These are phyloP conservation scores for Hamamelis virginiana DNA, from an alignment of 164 flowering plant genomes.

Conservation along the genomic window DNA sequence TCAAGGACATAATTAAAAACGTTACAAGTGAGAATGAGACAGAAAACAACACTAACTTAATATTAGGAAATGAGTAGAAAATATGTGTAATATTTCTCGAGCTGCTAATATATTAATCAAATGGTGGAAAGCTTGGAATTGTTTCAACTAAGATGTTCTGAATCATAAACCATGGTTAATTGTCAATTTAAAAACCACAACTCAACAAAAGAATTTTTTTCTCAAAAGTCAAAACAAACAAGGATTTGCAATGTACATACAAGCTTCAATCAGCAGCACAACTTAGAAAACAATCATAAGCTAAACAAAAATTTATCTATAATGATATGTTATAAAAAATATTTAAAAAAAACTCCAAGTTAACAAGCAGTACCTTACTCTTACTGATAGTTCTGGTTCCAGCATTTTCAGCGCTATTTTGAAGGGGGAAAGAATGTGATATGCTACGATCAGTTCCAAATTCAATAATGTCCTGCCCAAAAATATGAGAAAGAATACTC, in stretches of 20 bases:
- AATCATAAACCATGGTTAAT: too few relatives aligned
- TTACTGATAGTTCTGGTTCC: slow-evolving; percentile 42
- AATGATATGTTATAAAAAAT: neutral
- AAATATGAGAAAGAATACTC: slow-evolving; percentile 62
- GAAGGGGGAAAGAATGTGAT: slow-evolving; percentile 20
- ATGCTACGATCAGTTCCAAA: slow-evolving; percentile 23
- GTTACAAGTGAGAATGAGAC: too few relatives aligned
- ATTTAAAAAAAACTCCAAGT: neutral
- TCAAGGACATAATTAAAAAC: too few relatives aligned
- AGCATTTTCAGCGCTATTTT: slow-evolving; percentile 26
- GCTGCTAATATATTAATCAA: too few relatives aligned
- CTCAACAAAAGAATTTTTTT: too few relatives aligned
- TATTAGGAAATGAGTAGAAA: too few relatives aligned
- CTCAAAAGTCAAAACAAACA: too few relatives aligned
- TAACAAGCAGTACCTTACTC: slow-evolving; percentile 56
- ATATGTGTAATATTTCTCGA: too few relatives aligned
- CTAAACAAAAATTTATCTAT: neutral
- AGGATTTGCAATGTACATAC: neutral
- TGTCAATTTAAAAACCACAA: too few relatives aligned
- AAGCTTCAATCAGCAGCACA: neutral
- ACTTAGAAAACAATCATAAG: neutral
- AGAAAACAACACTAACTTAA: too few relatives aligned
- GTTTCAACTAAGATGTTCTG: too few relatives aligned
- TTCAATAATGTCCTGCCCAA: slow-evolving; percentile 42
- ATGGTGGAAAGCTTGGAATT: too few relatives aligned